These are phyloP conservation scores for Sapria himalayana DNA, from an alignment of 345 rosid genomes.

Conservation along the genomic window DNA sequence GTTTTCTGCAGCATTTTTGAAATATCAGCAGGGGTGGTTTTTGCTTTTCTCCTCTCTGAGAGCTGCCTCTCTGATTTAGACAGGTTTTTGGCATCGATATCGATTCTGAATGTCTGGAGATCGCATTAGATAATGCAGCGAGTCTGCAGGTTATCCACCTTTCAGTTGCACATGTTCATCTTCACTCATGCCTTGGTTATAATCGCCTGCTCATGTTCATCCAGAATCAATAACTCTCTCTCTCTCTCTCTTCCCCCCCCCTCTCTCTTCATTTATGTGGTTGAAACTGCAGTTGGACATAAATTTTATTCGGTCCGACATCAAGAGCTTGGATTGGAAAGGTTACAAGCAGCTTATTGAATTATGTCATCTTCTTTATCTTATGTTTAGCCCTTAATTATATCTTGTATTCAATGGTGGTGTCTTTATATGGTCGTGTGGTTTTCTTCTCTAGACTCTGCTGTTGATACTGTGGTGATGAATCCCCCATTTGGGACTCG, in stretches of 20 bases:
- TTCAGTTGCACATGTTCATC: too few relatives aligned
- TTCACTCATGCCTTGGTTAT: too few relatives aligned
- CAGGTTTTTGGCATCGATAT: slow-evolving; percentile 64
- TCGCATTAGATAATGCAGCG: slow-evolving; percentile 53
- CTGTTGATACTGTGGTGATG: slow-evolving; percentile 73
- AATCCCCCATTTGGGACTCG: slow-evolving; percentile 97
- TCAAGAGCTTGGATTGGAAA: slow-evolving; percentile 39
- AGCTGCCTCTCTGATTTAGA: too few relatives aligned
- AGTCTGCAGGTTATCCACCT: slow-evolving; percentile 48
- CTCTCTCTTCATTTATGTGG: slow-evolving; percentile 4
- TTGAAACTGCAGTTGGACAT: slow-evolving; percentile 48
- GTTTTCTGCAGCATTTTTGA: too few relatives aligned
- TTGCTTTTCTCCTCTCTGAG: background rate
- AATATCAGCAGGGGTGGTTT: too few relatives aligned
- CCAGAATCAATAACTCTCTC: background rate
- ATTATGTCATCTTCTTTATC: background rate
- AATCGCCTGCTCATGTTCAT: too few relatives aligned
- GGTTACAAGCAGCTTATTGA: slow-evolving; percentile 19
- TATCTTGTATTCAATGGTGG: background rate
- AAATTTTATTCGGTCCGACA: slow-evolving; percentile 49
- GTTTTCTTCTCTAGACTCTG: slow-evolving; percentile 20
- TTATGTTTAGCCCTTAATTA: background rate
- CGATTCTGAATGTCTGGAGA: slow-evolving; percentile 55
- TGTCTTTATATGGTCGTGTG: background rate
- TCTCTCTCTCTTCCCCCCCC: background rate